Evolutionary conservation across 1,284 basidiomycete genomes (phyloP).

Genomic region (Afroboletus lepidellus): DNA sequence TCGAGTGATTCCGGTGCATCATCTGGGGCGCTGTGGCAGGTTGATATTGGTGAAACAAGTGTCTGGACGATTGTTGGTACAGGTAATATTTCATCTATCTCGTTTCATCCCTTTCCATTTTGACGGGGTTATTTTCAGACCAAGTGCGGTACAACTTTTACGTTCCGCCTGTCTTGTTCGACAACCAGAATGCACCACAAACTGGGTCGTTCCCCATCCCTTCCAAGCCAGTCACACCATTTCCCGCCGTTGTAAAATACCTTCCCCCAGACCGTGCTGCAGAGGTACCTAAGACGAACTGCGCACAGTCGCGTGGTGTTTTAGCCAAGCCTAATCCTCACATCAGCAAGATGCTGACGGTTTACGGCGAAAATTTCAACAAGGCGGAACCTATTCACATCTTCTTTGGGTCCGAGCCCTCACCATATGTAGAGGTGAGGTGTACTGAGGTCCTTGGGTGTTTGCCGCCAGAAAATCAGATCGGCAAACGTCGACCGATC

Average conservation of each 20-base stretch:
- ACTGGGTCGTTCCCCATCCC: constrained; percentile 73
- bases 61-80: constrained; percentile 94
- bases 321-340: constrained; percentile 72
- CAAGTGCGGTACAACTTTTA: constrained; percentile 92
- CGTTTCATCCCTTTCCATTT: constrained; percentile 3
- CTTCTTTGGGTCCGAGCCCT: constrained; percentile 88
- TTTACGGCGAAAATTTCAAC: constrained; percentile 89
- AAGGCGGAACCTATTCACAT: constrained; percentile 76
- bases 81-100: constrained; percentile 44
- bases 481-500: constrained; percentile 71
- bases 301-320: constrained; percentile 59
- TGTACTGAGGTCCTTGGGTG: constrained; percentile 86
- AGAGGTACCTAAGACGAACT: constrained; percentile 68
- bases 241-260: constrained; percentile 82
- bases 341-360: constrained; percentile 73
- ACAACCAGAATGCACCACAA: constrained; percentile 65
- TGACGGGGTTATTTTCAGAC: constrained; percentile 44
- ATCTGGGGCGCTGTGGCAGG: constrained; percentile 82
- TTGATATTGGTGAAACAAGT: constrained; percentile 86
- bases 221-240: constrained; percentile 81
- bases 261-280: constrained; percentile 80
- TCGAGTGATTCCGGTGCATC: constrained; percentile 63
- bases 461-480: constrained; percentile 64
- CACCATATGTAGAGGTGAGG: constrained; percentile 82
- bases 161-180: constrained; percentile 80